Conservation (phyloP, 768 basidiomycete species). For the Suillus ampliporus region DNA sequence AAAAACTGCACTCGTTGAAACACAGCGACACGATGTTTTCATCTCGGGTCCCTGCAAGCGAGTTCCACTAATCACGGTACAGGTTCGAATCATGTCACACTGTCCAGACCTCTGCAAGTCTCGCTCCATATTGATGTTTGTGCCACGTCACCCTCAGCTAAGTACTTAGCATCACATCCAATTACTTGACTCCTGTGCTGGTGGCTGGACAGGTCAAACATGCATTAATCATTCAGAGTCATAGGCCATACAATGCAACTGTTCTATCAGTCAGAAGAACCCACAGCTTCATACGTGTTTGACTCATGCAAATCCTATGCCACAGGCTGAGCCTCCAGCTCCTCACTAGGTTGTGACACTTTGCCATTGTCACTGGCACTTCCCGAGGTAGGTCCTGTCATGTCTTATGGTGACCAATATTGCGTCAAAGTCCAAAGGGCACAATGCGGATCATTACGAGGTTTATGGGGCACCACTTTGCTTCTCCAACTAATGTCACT, state of each 20-base stretch:
- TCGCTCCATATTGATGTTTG: not conserved
- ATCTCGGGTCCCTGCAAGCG: slow-evolving; percentile 5
- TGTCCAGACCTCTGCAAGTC: not conserved
- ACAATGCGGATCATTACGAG: not conserved
- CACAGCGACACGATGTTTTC: slow-evolving; percentile 6
- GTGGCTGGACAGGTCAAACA: not conserved
- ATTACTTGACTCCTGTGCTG: too few relatives aligned
- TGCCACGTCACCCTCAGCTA: not conserved
- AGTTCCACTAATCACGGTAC: slow-evolving; percentile 1
- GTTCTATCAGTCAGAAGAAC: not conserved
- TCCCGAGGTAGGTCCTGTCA: not conserved
- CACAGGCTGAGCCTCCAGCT: not conserved
- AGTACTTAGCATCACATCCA: too few relatives aligned
- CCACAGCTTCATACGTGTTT: not conserved
- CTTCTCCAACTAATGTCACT: not conserved
- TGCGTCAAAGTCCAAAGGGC: too few relatives aligned
- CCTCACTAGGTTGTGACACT: not conserved
- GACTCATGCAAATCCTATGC: not conserved
- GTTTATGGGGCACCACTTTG: not conserved
- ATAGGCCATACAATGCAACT: not conserved
- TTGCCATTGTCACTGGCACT: too few relatives aligned
- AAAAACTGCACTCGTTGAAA: not conserved
- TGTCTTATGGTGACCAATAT: not conserved
- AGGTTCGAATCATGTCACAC: not conserved
- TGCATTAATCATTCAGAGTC: not conserved